phyloP scores from a whole-genome alignment of 139 green algal genomes.

The Picochlorum sp. region DNA sequence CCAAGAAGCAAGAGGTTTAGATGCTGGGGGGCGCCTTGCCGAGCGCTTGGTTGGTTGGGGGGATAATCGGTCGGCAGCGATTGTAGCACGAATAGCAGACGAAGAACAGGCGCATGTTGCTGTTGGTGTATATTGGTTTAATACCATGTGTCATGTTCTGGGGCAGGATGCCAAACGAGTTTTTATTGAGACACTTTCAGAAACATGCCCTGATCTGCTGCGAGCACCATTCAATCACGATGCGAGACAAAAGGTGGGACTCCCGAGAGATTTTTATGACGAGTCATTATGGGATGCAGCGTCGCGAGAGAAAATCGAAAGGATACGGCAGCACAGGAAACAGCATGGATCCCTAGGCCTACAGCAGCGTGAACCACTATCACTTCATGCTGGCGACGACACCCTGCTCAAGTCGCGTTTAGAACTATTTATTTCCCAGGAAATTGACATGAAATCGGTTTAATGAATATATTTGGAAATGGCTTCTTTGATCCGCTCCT shows the following conservation, averaged over 20 bases:
- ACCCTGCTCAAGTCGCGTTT: too few relatives aligned
- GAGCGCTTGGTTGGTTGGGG: conserved; percentile 47
- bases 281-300: neutral
- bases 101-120: conserved; percentile 74
- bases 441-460: too few relatives aligned
- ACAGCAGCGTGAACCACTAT: neutral
- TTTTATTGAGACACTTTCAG: conserved; percentile 33
- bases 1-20: conserved; percentile 32
- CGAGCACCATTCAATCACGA: conserved; percentile 31
- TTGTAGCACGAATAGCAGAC: conserved; percentile 54
- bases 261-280: conserved; percentile 26
- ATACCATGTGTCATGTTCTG: conserved; percentile 37
- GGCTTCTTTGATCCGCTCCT: conserved; percentile 17
- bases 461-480: conserved; percentile 1
- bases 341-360: neutral
- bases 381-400: too few relatives aligned
- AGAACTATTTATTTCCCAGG: too few relatives aligned
- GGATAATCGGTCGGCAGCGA: conserved; percentile 52
- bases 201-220: conserved; percentile 47
- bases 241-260: conserved; percentile 29
- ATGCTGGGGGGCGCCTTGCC: conserved; percentile 42
- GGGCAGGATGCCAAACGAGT: conserved; percentile 14
- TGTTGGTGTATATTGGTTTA: conserved; percentile 66
- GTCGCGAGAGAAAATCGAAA: neutral
- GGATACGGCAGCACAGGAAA: neutral